Evolutionary conservation across 441 rosid species (phyloP), one percentile per base, ranked within the genome.

Genomic region (Melianthus villosus): DNA sequence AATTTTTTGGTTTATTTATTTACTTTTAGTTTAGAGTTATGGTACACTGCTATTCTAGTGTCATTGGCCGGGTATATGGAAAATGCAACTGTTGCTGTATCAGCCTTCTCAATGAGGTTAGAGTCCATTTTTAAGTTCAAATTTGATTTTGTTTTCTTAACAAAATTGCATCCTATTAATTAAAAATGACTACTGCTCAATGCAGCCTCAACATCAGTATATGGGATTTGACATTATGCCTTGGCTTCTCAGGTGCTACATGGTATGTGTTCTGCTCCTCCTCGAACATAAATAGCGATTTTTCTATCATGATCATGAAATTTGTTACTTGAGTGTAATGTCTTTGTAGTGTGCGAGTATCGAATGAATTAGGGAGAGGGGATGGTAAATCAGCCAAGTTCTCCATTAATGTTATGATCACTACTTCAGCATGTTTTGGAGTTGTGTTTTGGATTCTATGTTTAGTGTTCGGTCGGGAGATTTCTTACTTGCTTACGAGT

Each of bases 321-420:
- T 12, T 13, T 40, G 6, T 7, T 29, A 37, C 14, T 14, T 7
- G 29, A 8, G 22, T 10, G 15, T 5, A 28, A 33, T 10, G 4
- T 9, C 4, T 18, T 1, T 1, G 0, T 50, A 82, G 89, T 1
- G 93, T 73, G 13, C 41, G 94, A 28, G 80, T 82, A 22, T 72
- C 89, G 16, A 82, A 82, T 42, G 89, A 73, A 60, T 46, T 82
- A 7, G 94, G 89, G 7, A 63, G 55, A 54, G 85, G 94, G 45
- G 59, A 73, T 9, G 66, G 67, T 0, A 42, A 48, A 2, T 82
- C 72, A 3, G 80, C 72, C 13, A 62, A 51, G 18, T 75, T 75
- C 33, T 43, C 89, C 3, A 56, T 75, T 2, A 78, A 65, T 56
- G 71, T 73, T 31, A 56, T 50, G 32, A 42, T 73, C 2, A 3